Percentiles rank a stretch among this genome's conserved stretches.
These are phyloP conservation scores for Diplodia corticola DNA, from an alignment of 2,329 filamentous ascomycete species.

Conservation along the genomic window DNA sequence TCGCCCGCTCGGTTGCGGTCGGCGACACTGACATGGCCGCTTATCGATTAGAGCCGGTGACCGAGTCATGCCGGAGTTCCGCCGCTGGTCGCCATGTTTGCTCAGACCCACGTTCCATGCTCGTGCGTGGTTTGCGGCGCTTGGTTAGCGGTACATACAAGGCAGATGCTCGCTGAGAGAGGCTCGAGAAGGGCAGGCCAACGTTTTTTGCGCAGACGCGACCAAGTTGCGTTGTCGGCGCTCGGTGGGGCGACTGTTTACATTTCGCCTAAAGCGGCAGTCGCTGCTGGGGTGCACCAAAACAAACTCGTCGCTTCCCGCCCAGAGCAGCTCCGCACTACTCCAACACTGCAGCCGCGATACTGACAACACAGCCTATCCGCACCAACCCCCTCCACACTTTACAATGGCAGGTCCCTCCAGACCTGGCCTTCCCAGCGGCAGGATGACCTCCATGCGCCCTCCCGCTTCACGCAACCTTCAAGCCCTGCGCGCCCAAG, in stretches of 20 bases:
- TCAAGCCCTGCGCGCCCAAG: constrained; percentile 50
- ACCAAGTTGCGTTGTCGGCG: background rate
- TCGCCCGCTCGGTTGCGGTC: constrained; percentile 1
- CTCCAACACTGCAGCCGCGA: background rate
- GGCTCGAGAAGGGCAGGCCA: background rate
- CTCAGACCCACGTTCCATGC: background rate
- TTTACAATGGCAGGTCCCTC: constrained; percentile 56
- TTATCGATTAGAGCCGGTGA: background rate
- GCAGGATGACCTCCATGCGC: constrained; percentile 54
- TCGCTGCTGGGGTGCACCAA: constrained; percentile 7
- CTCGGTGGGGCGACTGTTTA: background rate
- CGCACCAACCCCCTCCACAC: background rate
- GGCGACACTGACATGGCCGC: background rate
- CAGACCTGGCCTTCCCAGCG: constrained; percentile 53
- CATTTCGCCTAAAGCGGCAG: background rate
- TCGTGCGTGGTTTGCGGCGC: background rate
- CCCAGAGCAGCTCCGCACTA: background rate
- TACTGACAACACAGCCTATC: background rate
- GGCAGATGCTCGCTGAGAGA: background rate
- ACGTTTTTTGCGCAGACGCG: background rate
- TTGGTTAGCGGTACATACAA: background rate
- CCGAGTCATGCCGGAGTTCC: background rate
- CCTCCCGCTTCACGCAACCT: constrained; percentile 57
- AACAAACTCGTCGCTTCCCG: constrained; percentile 13
- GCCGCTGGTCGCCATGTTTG: background rate